Base-by-base conservation (phyloP, 371 early-diverging fungal species). In the Actinomortierella wolfii region DNA sequence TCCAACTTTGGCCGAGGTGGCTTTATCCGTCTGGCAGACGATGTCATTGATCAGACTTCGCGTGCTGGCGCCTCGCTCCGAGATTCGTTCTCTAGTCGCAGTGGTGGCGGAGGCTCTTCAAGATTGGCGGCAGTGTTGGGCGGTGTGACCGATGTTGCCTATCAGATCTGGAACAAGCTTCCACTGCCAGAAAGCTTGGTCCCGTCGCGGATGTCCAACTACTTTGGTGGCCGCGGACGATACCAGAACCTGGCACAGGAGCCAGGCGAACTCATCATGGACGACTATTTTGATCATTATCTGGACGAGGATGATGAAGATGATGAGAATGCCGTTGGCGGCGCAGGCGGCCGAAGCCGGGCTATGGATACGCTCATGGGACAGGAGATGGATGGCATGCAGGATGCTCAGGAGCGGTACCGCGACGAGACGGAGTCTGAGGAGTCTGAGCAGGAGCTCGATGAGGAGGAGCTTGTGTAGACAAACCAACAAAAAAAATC, bases 241-340 rank as follows among this genome's bases (percentile, higher is more conserved):
- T 71, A 71, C 53, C 73, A 71, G 50, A 65, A 71, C 24, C 42
- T 71, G 46, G 61, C 62, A 43, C 73, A 71, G 44, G 73, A 71
- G 39, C 73, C 73, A 1, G 66, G 73, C 0, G 73, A 71, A 40
- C 62, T 71, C 46, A 71, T 71, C 45, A 71, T 71, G 73, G 73
- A 71, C 40, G 73, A 71, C 29, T 71, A 71, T 40, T 71, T 71
- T 62, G 73, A 66, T 62, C 66, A 66, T 24, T 71, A 71, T 56
- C 57, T 71, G 51, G 73, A 71, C 34, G 73, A 62, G n/a, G 73
- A 71, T 45, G 73, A 71, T 28, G 73, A 71, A 1, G 73, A 61
- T 25, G 50, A 49, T 11, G 45, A 48, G 3, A 29, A 39, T 15
- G 51, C 44, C 15, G 51, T 42, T 3, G 6, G 11, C 34, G 6